Evolutionary conservation across 169 alveolate species (phyloP), one percentile per base, ranked within the genome.

Genomic region (Eimeria zaria): DNA sequence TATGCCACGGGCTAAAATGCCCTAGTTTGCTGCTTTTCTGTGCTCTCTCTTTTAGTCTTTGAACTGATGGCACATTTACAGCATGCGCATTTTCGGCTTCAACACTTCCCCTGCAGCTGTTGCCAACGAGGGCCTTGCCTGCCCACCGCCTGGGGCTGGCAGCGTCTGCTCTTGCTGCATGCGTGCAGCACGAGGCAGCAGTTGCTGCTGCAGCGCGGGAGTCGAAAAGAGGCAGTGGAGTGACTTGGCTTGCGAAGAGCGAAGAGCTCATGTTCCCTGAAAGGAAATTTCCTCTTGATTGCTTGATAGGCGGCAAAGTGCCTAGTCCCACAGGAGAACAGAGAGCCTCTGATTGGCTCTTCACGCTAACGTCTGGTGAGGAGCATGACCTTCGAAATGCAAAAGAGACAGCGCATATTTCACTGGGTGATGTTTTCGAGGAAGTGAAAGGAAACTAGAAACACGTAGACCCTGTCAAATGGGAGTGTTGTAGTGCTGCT

Each of bases 161-260:
- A 36, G 78, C 92, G 78, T 85, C 92, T 39, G 92, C 92, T 9
- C 81, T 85, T 46, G 92, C 92, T 60, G 92, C 92, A 69, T 85
- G 76, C 46, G 78, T 85, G 51, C 92, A 58, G 58, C 92, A 55
- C 27, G 92, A 55, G 27, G 92, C 92, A 36, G 92, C 92, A n/a
- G 80, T 60, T 60, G 92, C 92, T 58, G 92, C 78, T 36, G 92
- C 92, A 0, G 92, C 92, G 11, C 92, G 74, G 41, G 92, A 85
- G 78, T 85, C 78, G 24, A 85, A 85, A 22, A 85, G 92, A 11
- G 92, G 92, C 30, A 58, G 24, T 46, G 92, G 92, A 18, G 78
- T 30, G 22, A 20, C 20, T 81, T n/a, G 87, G 41, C 87, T 18
- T 76, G 20, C 87, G 64, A 76, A 76, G 60, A 41, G 46, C 22